These are phyloP conservation scores for Russula ochroleuca DNA, from an alignment of 768 basidiomycete species.

Conservation along the genomic window DNA sequence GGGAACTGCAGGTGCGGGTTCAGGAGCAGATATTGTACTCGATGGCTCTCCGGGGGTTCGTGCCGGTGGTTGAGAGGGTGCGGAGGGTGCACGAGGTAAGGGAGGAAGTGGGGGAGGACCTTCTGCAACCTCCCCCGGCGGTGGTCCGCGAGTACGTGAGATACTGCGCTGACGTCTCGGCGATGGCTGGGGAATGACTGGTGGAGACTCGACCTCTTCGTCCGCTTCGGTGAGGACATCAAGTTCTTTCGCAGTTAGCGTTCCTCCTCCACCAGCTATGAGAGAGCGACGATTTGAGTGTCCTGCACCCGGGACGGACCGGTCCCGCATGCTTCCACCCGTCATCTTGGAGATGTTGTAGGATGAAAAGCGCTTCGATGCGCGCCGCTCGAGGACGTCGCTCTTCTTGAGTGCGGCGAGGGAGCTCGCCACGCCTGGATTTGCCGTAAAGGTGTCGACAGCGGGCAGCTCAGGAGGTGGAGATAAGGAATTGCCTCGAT, in stretches of 20 bases:
- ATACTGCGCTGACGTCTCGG: conserved; percentile 28
- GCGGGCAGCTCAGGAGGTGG: conserved; percentile 37
- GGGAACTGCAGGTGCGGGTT: conserved; percentile 32
- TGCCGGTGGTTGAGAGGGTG: not conserved
- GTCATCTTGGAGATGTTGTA: conserved; percentile 96
- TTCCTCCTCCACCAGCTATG: conserved; percentile 49
- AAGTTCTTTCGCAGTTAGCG: conserved; percentile 66
- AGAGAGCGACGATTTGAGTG: conserved; percentile 64
- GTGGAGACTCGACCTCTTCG: conserved; percentile 43
- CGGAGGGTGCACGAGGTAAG: conserved; percentile 20
- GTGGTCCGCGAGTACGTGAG: conserved; percentile 28
- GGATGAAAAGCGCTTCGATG: conserved; percentile 92
- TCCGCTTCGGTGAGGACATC: conserved; percentile 72
- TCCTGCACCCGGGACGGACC: conserved; percentile 34
- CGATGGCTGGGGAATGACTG: conserved; percentile 23
- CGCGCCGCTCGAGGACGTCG: conserved; percentile 83
- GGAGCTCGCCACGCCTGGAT: conserved; percentile 56
- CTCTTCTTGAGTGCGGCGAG: conserved; percentile 85
- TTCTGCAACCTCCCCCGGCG: conserved; percentile 31
- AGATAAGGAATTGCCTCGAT: conserved; percentile 24
- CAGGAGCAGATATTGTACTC: not conserved
- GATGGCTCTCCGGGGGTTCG: not conserved
- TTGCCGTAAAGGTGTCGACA: conserved; percentile 48
- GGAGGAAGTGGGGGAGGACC: conserved; percentile 37
- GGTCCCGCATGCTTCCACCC: conserved; percentile 45